Percentiles rank a stretch among this genome's conserved stretches.
Evolutionary conservation across 345 rosid species (phyloP).

Genomic region (Citrus sp.): DNA sequence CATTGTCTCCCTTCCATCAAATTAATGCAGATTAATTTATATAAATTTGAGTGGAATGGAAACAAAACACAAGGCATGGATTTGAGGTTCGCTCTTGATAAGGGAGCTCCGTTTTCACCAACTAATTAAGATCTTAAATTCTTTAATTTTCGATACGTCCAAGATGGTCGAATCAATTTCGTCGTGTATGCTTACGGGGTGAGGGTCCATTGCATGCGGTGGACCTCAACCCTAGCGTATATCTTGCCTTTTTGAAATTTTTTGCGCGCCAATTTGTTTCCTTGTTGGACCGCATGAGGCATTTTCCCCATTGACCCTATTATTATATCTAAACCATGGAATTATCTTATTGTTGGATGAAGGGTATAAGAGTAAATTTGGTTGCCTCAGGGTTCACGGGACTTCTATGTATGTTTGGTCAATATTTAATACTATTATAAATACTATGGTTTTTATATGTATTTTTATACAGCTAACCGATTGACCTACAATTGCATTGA

Average conservation of each 20-base stretch:
- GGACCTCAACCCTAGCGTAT: slow-evolving; percentile 5
- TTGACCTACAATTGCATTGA: background rate
- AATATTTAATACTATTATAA: too few relatives aligned
- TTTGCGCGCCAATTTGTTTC: slow-evolving; percentile 25
- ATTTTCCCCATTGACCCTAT: slow-evolving; percentile 1
- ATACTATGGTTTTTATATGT: background rate
- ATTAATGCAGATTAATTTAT: background rate
- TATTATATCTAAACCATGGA: background rate
- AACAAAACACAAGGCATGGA: slow-evolving; percentile 22
- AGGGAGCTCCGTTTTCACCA: slow-evolving; percentile 1
- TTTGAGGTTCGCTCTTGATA: slow-evolving; percentile 8
- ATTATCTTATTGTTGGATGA: background rate
- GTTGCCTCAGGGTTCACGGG: slow-evolving; percentile 2
- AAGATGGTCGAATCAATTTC: background rate
- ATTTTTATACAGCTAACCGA: background rate
- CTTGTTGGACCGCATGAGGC: background rate
- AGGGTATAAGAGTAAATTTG: background rate
- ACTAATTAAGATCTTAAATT: background rate
- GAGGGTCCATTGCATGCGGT: slow-evolving; percentile 9
- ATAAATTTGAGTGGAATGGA: slow-evolving; percentile 4
- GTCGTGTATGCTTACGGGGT: background rate
- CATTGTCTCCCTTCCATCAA: slow-evolving; percentile 1
- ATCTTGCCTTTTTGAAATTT: slow-evolving; percentile 17
- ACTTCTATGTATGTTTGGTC: background rate
- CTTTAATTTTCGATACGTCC: background rate